Evolutionary conservation across 1,284 basidiomycete species (phyloP), one percentile per base, ranked within the genome.

Genomic region (Laetiporus sulphureus): DNA sequence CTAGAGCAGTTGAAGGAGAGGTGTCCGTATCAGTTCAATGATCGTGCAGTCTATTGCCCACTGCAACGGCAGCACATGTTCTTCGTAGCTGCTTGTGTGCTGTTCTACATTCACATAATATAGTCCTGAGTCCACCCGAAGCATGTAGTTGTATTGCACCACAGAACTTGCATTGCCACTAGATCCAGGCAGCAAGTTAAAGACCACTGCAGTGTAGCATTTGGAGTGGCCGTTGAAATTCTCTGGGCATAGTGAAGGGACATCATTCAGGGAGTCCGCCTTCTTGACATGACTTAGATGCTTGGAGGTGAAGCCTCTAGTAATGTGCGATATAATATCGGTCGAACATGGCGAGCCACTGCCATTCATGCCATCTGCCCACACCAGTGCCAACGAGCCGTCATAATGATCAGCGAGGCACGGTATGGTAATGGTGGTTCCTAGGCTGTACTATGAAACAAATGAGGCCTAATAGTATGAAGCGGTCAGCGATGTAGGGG

Each of bases 11-110:
- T 4, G 71, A 68, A 5, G 71, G 56, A 15, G 66, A 57, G 7
- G 66, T 58, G 1, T 77, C 78, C 0, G 83, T 77, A 71, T 71
- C 6, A 85, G 62, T 46, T 79, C 71, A 23, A 87, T 82, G 48
- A 84, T 75, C 6, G 81, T 83, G 54, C 75, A 67, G 51, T 90
- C 87, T 22, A 91, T 65, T 3, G 85, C 83, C 72, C 83, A 83
- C 51, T 91, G 87, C 11, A 90, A 56, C 1, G 87, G 87, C 18
- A 90, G 57, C 20, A 84, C 67, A 38, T 81, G 67, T 39, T 64
- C 63, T 57, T 88, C 84, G 52, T 81, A 79, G 61, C 87, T 84
- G 45, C 82, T 79, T 2, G 60, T 70, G 54, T 86, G 81, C 22
- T 68, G 66, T 23, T 68, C 64, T 4, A 87, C 83, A 52, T 88